These are phyloP conservation scores for Chloropicon primus DNA, from an alignment of 139 green algal species.

Conservation along the genomic window DNA sequence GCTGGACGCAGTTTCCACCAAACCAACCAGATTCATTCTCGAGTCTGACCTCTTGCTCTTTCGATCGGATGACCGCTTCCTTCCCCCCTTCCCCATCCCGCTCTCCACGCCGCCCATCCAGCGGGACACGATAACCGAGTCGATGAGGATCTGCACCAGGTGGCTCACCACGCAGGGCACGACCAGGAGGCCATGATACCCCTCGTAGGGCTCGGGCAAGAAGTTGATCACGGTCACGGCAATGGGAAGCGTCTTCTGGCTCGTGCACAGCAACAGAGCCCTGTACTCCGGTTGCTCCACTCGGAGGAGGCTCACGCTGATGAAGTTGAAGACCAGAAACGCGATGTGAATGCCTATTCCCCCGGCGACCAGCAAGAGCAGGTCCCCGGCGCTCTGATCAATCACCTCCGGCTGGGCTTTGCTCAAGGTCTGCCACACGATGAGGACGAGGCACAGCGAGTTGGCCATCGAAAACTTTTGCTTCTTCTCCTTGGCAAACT, in stretches of 20 bases:
- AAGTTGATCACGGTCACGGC: constrained; percentile 38
- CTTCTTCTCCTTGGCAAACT: constrained; percentile 24
- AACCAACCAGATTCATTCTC: background rate
- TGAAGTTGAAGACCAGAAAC: constrained; percentile 38
- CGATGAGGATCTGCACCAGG: constrained; percentile 55
- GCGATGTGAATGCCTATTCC: constrained; percentile 34
- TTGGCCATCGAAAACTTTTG: constrained; percentile 8
- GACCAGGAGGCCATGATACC: constrained; percentile 36
- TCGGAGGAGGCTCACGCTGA: constrained; percentile 17
- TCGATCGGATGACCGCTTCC: background rate
- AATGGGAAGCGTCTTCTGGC: constrained; percentile 41
- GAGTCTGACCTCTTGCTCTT: background rate
- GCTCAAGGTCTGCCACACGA: constrained; percentile 65
- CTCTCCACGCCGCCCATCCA: background rate
- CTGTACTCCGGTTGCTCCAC: constrained; percentile 28
- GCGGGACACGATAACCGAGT: constrained; percentile 10
- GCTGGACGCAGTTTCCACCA: background rate
- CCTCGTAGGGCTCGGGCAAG: constrained; percentile 5
- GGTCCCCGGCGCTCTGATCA: background rate
- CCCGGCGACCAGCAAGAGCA: constrained; percentile 41
- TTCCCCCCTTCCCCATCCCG: background rate
- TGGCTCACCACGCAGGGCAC: constrained; percentile 68
- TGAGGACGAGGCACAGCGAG: constrained; percentile 33
- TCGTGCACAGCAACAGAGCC: constrained; percentile 29
- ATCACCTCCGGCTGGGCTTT: constrained; percentile 8